A percentile compares a stretch with the other conserved stretches of the same genome.
Conservation (phyloP, 2,329 filamentous ascomycete genomes). For the Fusarium verticillioides region DNA sequence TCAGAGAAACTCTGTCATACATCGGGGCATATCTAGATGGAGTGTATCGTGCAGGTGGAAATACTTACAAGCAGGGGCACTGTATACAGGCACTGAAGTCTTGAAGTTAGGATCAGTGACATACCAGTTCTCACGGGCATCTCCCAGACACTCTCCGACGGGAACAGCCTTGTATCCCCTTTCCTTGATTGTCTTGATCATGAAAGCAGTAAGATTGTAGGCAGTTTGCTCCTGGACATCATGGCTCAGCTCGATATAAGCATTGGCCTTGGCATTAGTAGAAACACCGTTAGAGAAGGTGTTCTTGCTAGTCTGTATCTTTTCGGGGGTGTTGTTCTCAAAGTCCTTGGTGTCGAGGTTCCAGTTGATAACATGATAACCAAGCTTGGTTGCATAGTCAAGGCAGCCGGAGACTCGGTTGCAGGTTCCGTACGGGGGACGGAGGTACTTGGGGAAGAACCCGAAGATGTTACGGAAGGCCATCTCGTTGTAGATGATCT, state of each 20-base stretch:
- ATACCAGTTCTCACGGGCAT: constrained; percentile 63
- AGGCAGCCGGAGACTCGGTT: constrained; percentile 51
- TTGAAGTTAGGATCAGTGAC: constrained; percentile 39
- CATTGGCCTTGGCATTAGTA: constrained; percentile 33
- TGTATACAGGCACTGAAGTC: constrained; percentile 33
- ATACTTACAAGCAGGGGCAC: neutral
- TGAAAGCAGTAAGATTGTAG: constrained; percentile 53
- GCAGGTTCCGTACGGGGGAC: constrained; percentile 57
- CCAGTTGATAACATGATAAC: constrained; percentile 67
- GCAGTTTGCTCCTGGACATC: constrained; percentile 61
- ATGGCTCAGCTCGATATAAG: constrained; percentile 64
- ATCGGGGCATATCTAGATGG: neutral
- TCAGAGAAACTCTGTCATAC: neutral
- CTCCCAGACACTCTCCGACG: constrained; percentile 66
- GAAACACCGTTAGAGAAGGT: constrained; percentile 51
- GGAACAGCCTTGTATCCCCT: constrained; percentile 61
- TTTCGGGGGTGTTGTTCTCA: constrained; percentile 59
- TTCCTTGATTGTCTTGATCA: constrained; percentile 53
- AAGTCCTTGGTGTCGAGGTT: constrained; percentile 71
- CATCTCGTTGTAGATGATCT: constrained; percentile 58
- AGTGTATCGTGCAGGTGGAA: neutral
- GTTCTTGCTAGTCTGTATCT: constrained; percentile 59
- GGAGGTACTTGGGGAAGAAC: constrained; percentile 55
- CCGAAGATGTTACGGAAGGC: constrained; percentile 55
- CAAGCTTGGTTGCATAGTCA: constrained; percentile 51